phyloP scores from a whole-genome alignment of 768 basidiomycete species.

The Tricholoma terreum region DNA sequence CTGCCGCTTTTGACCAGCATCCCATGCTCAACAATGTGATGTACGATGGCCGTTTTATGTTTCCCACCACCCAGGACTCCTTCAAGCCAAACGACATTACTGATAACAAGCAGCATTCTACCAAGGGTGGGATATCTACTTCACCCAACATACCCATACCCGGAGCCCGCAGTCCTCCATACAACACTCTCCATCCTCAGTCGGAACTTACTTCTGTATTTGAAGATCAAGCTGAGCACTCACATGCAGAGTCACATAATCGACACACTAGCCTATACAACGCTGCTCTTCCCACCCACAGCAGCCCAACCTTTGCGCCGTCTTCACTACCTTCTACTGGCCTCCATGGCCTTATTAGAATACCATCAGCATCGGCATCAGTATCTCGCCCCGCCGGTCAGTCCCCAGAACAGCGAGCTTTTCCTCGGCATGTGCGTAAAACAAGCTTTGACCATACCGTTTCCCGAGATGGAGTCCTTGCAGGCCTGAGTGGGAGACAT shows the following conservation, averaged over 20 bases:
- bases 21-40: conserved; percentile 25
- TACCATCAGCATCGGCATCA: conserved; percentile 38
- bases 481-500: conserved; percentile 64
- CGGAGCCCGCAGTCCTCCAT: conserved; percentile 39
- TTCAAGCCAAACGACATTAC: conserved; percentile 25
- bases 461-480: conserved; percentile 57
- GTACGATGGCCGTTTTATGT: conserved; percentile 45
- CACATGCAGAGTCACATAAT: conserved; percentile 33
- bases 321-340: conserved; percentile 75
- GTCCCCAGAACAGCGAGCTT: conserved; percentile 45
- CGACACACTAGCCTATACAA: conserved; percentile 31
- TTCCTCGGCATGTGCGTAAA: conserved; percentile 87
- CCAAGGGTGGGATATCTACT: conserved; percentile 17
- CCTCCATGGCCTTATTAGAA: conserved; percentile 52
- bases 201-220: conserved; percentile 46
- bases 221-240: conserved; percentile 39
- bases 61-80: conserved; percentile 30
- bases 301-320: conserved; percentile 55
- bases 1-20: conserved; percentile 48
- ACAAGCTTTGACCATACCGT: conserved; percentile 95
- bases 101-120: conserved; percentile 15
- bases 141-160: conserved; percentile 40
- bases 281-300: conserved; percentile 38
- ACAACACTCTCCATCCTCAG: conserved; percentile 31
- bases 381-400: conserved; percentile 24